These are phyloP conservation scores for Oryza australiensis DNA, from an alignment of 176 grass and related monocot genomes.

Conservation along the genomic window DNA sequence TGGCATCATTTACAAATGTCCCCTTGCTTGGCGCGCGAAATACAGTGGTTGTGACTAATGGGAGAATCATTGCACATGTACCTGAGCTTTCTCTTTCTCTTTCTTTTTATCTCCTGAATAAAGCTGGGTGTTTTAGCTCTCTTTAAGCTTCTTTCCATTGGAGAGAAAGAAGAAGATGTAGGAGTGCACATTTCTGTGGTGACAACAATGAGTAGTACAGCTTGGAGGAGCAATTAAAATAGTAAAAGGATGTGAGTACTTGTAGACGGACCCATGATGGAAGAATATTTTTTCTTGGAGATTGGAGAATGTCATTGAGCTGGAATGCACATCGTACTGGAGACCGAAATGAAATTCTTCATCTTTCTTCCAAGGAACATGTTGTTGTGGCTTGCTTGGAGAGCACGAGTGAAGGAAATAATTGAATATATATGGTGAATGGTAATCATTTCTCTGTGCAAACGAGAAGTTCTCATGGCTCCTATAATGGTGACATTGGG, in stretches of 20 bases:
- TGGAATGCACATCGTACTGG: constrained; percentile 28
- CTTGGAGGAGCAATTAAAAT: constrained; percentile 27
- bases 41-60: constrained; percentile 9
- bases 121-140: constrained; percentile 5
- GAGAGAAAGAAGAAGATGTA: not conserved
- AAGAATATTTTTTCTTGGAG: not conserved
- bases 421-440: not conserved
- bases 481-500: constrained; percentile 28
- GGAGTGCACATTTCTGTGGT: constrained; percentile 26
- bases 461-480: not conserved
- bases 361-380: not conserved
- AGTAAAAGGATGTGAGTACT: constrained; percentile 7
- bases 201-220: constrained; percentile 10
- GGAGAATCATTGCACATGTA: constrained; percentile 52
- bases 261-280: constrained; percentile 15
- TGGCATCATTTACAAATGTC: constrained; percentile 5
- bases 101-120: constrained; percentile 19
- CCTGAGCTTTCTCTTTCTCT: not conserved
- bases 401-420: not conserved
- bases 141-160: constrained; percentile 13
- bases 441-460: constrained; percentile 19
- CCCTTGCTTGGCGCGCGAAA: constrained; percentile 2
- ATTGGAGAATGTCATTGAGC: constrained; percentile 6
- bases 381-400: constrained; percentile 1
- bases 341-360: constrained; percentile 14